A percentile compares a stretch with the other conserved stretches of the same genome.
These are phyloP conservation scores for Botrytis galanthina DNA, from an alignment of 2,329 filamentous ascomycete species.

Conservation along the genomic window DNA sequence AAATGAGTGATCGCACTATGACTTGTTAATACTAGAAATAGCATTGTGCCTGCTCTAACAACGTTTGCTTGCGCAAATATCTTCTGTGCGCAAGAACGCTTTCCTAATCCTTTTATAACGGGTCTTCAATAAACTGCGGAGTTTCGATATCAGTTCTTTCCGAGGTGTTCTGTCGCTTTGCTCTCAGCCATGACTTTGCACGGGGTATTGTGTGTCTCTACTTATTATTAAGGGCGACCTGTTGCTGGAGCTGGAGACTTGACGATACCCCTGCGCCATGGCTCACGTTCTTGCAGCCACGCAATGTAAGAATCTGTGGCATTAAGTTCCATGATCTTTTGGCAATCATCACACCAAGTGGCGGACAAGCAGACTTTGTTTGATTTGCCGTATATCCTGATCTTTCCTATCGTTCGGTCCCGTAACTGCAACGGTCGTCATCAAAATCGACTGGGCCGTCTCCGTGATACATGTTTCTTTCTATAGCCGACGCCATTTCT, in stretches of 20 bases:
- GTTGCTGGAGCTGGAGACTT: no score
- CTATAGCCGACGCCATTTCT: not conserved
- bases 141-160: not conserved
- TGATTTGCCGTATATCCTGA: not conserved
- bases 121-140: not conserved
- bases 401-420: not conserved
- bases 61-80: slow-evolving; percentile 54
- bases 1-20: slow-evolving; percentile 56
- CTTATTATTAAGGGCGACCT: not conserved
- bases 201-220: not conserved
- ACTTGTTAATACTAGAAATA: slow-evolving; percentile 22
- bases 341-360: not conserved
- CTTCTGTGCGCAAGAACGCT: slow-evolving; percentile 32
- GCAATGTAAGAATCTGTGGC: not conserved
- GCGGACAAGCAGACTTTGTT: not conserved
- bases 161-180: not conserved
- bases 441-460: not conserved
- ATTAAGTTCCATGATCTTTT: not conserved
- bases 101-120: not conserved
- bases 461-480: not conserved
- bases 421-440: not conserved
- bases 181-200: slow-evolving; percentile 5
- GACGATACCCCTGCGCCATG: not conserved
- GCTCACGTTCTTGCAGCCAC: not conserved
- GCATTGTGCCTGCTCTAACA: slow-evolving; percentile 5